A percentile compares a stretch with the other conserved stretches of the same genome.
Evolutionary conservation across 768 basidiomycete species (phyloP).

Genomic region (Hypsizygus marmoreus): DNA sequence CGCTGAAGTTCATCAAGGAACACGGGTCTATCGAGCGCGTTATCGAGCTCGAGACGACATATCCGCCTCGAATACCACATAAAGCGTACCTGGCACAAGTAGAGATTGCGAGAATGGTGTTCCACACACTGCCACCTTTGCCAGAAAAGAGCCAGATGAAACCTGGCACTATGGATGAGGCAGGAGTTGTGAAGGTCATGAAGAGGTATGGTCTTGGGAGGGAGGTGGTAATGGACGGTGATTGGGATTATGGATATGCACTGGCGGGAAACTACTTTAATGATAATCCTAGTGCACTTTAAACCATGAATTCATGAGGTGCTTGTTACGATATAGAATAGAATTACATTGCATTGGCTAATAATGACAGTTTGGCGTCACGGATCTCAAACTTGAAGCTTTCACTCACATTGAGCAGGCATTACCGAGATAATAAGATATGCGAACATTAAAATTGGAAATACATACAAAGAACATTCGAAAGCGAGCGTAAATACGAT

Average conservation of each 20-base stretch:
- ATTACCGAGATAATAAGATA: too few relatives aligned
- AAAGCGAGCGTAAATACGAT: too few relatives aligned
- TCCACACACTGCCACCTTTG: conserved; percentile 64
- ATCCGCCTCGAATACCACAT: conserved; percentile 46
- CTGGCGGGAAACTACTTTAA: conserved; percentile 67
- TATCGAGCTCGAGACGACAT: conserved; percentile 52
- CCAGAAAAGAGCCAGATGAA: conserved; percentile 43
- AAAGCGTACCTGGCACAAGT: conserved; percentile 67
- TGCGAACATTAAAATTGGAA: too few relatives aligned
- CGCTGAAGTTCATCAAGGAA: conserved; percentile 72
- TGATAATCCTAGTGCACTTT: conserved; percentile 53
- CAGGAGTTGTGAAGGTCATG: conserved; percentile 46
- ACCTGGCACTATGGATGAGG: conserved; percentile 40
- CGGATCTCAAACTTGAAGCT: conserved; percentile 4
- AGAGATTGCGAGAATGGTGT: conserved; percentile 60
- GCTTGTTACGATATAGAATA: background rate
- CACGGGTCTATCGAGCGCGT: conserved; percentile 75
- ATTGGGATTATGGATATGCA: conserved; percentile 46
- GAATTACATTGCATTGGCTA: background rate
- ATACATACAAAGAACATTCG: too few relatives aligned
- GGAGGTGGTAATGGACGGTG: conserved; percentile 29
- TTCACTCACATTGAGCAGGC: too few relatives aligned
- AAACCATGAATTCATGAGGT: too few relatives aligned
- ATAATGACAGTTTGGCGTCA: background rate
- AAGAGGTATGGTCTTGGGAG: conserved; percentile 52